These are phyloP conservation scores for Penicillium robsamsonii DNA, from an alignment of 495 filamentous ascomycete genomes.

Conservation along the genomic window DNA sequence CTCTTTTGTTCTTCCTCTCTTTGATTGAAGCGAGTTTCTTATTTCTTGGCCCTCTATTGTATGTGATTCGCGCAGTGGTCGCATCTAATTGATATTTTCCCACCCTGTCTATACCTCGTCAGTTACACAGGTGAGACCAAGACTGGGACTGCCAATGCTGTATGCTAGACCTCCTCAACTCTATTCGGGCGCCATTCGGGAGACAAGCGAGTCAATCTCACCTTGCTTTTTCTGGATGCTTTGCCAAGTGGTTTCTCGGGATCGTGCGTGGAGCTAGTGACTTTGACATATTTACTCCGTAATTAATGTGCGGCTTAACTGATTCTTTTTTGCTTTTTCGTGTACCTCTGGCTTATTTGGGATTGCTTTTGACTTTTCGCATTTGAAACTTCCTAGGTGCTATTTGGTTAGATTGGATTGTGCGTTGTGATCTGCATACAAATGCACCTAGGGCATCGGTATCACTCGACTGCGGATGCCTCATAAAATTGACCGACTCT, in stretches of 20 bases:
- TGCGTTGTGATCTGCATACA: conserved; percentile 8
- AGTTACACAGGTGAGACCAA: conserved; percentile 7
- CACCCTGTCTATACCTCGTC: not conserved
- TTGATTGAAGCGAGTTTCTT: not conserved
- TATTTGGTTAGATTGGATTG: not conserved
- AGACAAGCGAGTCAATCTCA: conserved; percentile 11
- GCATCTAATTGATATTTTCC: not conserved
- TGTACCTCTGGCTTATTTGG: not conserved
- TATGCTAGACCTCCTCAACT: conserved; percentile 2
- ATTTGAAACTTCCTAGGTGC: not conserved
- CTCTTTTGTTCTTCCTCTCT: not conserved
- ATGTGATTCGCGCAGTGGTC: not conserved
- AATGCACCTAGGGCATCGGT: conserved; percentile 6
- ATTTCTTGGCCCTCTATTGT: not conserved
- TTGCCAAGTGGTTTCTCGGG: conserved; percentile 8
- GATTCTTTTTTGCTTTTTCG: not conserved
- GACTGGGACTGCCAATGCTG: conserved; percentile 2
- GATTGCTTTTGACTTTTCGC: conserved; percentile 2
- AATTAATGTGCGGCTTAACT: conserved; percentile 3
- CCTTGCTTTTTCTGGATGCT: conserved; percentile 13
- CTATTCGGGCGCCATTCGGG: conserved; percentile 10
- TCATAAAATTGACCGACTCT: not conserved
- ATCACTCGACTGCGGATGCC: conserved; percentile 1
- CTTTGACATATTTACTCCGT: conserved; percentile 2
- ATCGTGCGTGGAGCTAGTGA: conserved; percentile 13